Evolutionary conservation across 371 early-diverging fungal genomes (phyloP).

Genomic region (Globomyces sp.): DNA sequence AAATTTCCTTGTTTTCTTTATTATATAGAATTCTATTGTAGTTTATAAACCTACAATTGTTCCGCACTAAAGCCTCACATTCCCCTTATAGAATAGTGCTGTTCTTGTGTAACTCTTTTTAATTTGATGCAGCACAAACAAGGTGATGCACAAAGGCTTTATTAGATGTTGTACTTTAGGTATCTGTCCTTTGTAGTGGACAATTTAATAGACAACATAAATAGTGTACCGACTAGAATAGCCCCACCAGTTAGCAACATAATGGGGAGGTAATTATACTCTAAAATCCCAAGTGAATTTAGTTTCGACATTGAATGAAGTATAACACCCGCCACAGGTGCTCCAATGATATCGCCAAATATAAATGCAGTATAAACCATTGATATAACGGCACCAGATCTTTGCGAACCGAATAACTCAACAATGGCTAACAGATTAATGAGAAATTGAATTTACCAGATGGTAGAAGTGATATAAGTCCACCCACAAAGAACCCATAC

Average conservation of each 20-base stretch:
- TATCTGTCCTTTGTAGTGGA: too few species aligned
- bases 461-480: conserved; percentile 55
- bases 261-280: too few species aligned
- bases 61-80: too few species aligned
- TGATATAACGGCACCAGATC: conserved; percentile 55
- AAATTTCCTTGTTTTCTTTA: too few species aligned
- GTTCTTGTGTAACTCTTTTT: too few species aligned
- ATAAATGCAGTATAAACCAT: conserved; percentile 49
- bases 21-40: too few species aligned
- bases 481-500: conserved; percentile 62
- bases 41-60: too few species aligned
- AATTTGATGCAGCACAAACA: too few species aligned
- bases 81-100: too few species aligned
- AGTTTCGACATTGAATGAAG: conserved; percentile 26
- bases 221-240: background rate
- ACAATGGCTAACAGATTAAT: conserved; percentile 34
- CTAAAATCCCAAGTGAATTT: background rate
- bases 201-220: too few species aligned
- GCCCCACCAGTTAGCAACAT: background rate
- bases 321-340: conserved; percentile 58
- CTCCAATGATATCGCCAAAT: conserved; percentile 57
- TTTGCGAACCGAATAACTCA: conserved; percentile 51
- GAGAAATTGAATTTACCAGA: conserved; percentile 44
- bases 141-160: too few species aligned
- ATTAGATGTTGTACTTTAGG: too few species aligned